Conservation (phyloP, 1,284 basidiomycete genomes). For the Xanthoconium separans region DNA sequence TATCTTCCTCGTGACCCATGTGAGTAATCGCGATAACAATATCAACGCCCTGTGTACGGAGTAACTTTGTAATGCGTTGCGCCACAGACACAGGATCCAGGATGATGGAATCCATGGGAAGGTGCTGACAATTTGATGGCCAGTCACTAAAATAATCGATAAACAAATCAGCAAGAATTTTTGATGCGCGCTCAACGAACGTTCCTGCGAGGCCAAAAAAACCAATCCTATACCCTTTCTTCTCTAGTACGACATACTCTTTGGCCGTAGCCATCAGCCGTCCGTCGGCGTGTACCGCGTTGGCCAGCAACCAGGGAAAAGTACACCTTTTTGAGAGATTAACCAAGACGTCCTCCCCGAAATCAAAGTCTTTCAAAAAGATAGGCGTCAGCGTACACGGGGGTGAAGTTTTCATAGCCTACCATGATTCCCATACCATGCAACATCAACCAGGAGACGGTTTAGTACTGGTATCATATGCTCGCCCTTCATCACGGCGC, state of each 20-base stretch:
- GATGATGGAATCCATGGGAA: conserved; percentile 10
- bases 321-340: conserved; percentile 8
- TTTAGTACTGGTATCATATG: conserved; percentile 10
- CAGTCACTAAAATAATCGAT: neutral
- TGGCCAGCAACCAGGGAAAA: conserved; percentile 12
- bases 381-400: neutral
- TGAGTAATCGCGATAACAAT: conserved; percentile 15
- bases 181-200: neutral
- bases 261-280: conserved; percentile 3
- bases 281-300: conserved; percentile 9
- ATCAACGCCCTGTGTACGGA: conserved; percentile 10
- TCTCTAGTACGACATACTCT: conserved; percentile 8
- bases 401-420: neutral
- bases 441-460: conserved; percentile 15
- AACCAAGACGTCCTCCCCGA: conserved; percentile 1
- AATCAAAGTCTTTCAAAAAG: conserved; percentile 6
- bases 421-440: conserved; percentile 13
- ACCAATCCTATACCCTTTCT: conserved; percentile 6
- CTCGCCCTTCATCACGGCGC: conserved; percentile 19
- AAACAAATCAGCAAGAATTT: neutral
- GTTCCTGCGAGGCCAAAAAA: conserved; percentile 13
- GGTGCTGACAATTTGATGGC: conserved; percentile 10
- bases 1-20: conserved; percentile 18
- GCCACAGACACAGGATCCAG: conserved; percentile 14
- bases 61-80: conserved; percentile 1